Conservation (phyloP, 2,329 filamentous ascomycete species). For the Monilinia fructicola region DNA sequence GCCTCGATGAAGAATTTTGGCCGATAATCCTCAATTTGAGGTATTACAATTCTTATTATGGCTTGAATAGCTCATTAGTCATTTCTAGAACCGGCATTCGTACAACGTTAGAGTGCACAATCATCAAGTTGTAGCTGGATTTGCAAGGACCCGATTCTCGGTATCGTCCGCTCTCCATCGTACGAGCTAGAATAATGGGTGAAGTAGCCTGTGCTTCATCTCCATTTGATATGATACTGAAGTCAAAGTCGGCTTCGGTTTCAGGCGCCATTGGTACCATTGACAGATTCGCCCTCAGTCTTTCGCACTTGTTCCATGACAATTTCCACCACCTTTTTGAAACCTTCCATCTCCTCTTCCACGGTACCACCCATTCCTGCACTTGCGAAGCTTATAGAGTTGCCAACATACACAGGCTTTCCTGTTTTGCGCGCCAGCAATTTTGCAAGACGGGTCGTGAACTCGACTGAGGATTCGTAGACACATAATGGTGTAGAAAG, state of each 20-base stretch:
- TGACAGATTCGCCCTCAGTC: constrained; percentile 33
- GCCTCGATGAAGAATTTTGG: constrained; percentile 2
- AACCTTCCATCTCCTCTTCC: constrained; percentile 92
- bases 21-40: constrained; percentile 8
- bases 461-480: constrained; percentile 75
- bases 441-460: constrained; percentile 81
- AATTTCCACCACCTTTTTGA: constrained; percentile 71
- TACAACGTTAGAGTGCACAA: constrained; percentile 15
- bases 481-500: constrained; percentile 78
- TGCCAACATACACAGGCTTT: constrained; percentile 85
- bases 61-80: constrained; percentile 8
- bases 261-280: constrained; percentile 22
- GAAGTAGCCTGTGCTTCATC: not conserved
- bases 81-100: constrained; percentile 13
- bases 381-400: constrained; percentile 75
- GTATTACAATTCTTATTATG: constrained; percentile 11
- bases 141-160: constrained; percentile 15
- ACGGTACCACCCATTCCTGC: constrained; percentile 75
- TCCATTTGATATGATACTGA: not conserved
- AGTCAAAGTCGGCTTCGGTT: constrained; percentile 1
- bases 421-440: constrained; percentile 71
- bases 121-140: constrained; percentile 16
- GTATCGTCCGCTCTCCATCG: constrained; percentile 12
- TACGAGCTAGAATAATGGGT: constrained; percentile 1
- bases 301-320: constrained; percentile 56